A percentile compares a stretch with the other conserved stretches of the same genome.
phyloP scores from a whole-genome alignment of 2,329 filamentous ascomycete genomes.

The Diaporthe nobilis region DNA sequence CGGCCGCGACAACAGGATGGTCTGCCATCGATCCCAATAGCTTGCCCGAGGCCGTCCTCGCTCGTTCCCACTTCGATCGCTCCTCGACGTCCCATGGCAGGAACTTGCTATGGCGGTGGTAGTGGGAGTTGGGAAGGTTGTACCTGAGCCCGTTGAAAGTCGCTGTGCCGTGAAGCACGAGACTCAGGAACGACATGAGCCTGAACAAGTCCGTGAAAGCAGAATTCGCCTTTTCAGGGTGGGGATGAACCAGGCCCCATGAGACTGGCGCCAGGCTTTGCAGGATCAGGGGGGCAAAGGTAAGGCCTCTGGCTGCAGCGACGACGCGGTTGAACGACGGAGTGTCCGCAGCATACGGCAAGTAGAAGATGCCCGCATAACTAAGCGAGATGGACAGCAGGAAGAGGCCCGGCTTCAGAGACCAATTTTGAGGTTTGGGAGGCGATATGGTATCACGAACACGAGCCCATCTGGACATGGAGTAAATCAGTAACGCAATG shows the following conservation, averaged over 20 bases:
- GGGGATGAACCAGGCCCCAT: constrained; percentile 62
- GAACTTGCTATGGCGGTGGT: constrained; percentile 63
- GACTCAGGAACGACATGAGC: constrained; percentile 58
- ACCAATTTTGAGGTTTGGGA: constrained; percentile 61
- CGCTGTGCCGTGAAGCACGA: constrained; percentile 61
- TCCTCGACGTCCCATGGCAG: constrained; percentile 62
- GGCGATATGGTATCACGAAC: constrained; percentile 51
- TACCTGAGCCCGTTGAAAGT: constrained; percentile 59
- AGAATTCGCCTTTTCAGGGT: constrained; percentile 56
- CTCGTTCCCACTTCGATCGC: constrained; percentile 60
- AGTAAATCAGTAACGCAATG: neutral
- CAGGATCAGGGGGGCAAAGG: constrained; percentile 61
- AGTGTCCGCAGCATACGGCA: constrained; percentile 59
- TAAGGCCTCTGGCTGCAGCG: constrained; percentile 54
- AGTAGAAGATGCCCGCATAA: constrained; percentile 53
- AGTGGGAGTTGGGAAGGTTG: constrained; percentile 62
- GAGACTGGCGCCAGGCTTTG: constrained; percentile 62
- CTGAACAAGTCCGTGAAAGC: constrained; percentile 64
- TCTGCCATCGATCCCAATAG: constrained; percentile 65
- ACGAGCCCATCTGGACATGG: constrained; percentile 45
- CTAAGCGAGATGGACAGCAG: constrained; percentile 52
- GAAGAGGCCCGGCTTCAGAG: constrained; percentile 55
- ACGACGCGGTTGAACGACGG: constrained; percentile 54
- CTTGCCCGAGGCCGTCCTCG: constrained; percentile 59
- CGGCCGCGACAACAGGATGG: constrained; percentile 70